Conservation (phyloP, 2,329 filamentous ascomycete species). For the Epichloe elymi region DNA sequence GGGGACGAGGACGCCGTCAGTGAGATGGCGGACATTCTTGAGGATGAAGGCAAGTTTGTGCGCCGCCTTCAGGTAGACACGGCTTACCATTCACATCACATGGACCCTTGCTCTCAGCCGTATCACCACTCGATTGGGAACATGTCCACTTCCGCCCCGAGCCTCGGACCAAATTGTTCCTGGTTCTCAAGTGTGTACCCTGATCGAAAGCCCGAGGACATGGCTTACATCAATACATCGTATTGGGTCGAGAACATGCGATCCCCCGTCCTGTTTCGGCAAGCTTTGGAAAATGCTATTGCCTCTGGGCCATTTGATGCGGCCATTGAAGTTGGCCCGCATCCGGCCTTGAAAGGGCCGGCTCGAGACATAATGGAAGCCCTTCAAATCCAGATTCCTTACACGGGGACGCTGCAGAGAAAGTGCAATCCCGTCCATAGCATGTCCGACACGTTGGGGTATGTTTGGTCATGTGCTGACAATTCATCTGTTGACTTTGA, state of each 20-base stretch:
- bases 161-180: background rate
- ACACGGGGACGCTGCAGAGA: background rate
- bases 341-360: conserved; percentile 28
- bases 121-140: conserved; percentile 7
- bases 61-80: conserved; percentile 22
- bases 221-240: background rate
- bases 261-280: conserved; percentile 13
- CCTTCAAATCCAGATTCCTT: background rate
- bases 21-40: conserved; percentile 10
- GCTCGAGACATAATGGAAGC: conserved; percentile 16
- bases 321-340: conserved; percentile 22
- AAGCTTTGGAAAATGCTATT: conserved; percentile 5
- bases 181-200: background rate
- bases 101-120: conserved; percentile 12
- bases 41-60: conserved; percentile 15
- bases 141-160: background rate
- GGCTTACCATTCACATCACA: conserved; percentile 30
- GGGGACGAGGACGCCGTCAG: conserved; percentile 18
- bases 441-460: conserved; percentile 8
- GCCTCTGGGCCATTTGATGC: conserved; percentile 5
- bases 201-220: background rate
- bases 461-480: background rate
- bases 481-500: conserved; percentile 6
- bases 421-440: background rate
- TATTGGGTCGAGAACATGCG: conserved; percentile 9